Evolutionary conservation across 352 stramenopile genomes (phyloP).

Genomic region (Phytophthora fragariae): DNA sequence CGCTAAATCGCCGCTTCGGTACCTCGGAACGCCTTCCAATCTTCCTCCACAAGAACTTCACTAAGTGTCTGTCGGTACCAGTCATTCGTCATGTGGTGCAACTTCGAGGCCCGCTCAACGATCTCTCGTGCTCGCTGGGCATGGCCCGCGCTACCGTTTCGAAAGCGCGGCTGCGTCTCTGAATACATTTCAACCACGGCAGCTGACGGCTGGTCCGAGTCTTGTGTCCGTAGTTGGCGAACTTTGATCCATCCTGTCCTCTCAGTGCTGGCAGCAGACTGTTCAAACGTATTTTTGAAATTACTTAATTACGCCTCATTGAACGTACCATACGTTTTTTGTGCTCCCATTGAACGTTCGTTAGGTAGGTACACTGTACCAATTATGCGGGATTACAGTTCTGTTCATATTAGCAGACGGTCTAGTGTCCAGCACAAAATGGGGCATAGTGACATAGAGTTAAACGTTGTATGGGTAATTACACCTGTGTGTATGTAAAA

Average conservation of each 20-base stretch:
- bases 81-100: constrained; percentile 15
- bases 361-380: no score
- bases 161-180: constrained; percentile 25
- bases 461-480: no score
- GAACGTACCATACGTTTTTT: no score
- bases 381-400: no score
- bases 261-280: not conserved
- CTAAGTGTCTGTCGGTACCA: constrained; percentile 31
- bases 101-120: constrained; percentile 21
- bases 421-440: no score
- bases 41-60: constrained; percentile 35
- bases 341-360: no score
- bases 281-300: no score
- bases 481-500: no score
- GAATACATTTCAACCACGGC: constrained; percentile 28
- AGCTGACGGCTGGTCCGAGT: constrained; percentile 1
- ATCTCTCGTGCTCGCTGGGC: constrained; percentile 15
- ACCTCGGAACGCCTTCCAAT: constrained; percentile 28
- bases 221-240: not conserved
- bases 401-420: no score
- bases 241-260: constrained; percentile 38
- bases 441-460: no score
- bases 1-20: constrained; percentile 5
- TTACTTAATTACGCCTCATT: not conserved
- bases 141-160: constrained; percentile 8